Percentiles rank a stretch among this genome's conserved stretches.
Evolutionary conservation across 768 basidiomycete species (phyloP).

Genomic region (Terana coerulea): DNA sequence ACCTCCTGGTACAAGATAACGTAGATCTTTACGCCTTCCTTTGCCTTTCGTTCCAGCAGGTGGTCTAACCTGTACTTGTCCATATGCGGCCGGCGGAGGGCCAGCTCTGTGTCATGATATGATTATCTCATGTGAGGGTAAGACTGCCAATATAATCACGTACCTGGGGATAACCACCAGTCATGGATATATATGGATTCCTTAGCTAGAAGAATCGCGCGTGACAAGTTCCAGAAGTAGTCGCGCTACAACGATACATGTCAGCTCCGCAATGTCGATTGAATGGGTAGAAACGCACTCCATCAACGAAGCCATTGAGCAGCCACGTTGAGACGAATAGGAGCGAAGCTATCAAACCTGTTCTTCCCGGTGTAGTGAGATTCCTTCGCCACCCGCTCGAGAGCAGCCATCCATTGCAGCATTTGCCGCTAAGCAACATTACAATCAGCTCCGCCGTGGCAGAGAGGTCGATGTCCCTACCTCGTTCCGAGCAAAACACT

Average conservation of each 20-base stretch:
- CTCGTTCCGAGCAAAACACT: slow-evolving; percentile 85
- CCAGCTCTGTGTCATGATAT: slow-evolving; percentile 51
- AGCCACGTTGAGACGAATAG: slow-evolving; percentile 87
- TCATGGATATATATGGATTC: slow-evolving; percentile 93
- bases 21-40: slow-evolving; percentile 93
- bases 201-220: slow-evolving; percentile 85
- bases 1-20: slow-evolving; percentile 97
- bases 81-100: slow-evolving; percentile 80
- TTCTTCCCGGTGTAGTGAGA: slow-evolving; percentile 80
- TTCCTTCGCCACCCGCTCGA: slow-evolving; percentile 73
- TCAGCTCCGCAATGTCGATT: neutral
- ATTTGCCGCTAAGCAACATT: slow-evolving; percentile 69
- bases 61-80: slow-evolving; percentile 84
- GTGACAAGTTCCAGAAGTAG: slow-evolving; percentile 96
- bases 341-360: slow-evolving; percentile 93
- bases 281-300: slow-evolving; percentile 47
- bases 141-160: slow-evolving; percentile 3
- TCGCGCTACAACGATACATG: slow-evolving; percentile 58
- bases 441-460: slow-evolving; percentile 2
- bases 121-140: neutral
- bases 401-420: slow-evolving; percentile 92
- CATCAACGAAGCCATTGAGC: slow-evolving; percentile 99
- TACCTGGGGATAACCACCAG: slow-evolving; percentile 96
- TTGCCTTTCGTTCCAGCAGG: slow-evolving; percentile 85
- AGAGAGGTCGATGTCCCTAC: slow-evolving; percentile 33